Percentiles rank a stretch among this genome's conserved stretches.
Conservation (phyloP, 106 monocot genomes). For the Xerophyta viscosa region DNA sequence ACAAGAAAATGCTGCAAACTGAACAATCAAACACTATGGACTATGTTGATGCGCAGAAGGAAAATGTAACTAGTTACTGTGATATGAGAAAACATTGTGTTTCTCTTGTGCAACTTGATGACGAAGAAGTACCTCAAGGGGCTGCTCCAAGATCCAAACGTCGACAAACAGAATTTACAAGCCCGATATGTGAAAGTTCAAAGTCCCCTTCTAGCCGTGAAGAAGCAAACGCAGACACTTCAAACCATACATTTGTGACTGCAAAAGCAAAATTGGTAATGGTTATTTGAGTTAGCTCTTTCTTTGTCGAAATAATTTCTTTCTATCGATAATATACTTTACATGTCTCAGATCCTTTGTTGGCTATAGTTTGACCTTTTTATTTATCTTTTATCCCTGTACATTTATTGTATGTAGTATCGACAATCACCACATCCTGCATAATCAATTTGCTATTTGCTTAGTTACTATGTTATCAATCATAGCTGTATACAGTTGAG, state of each 20-base stretch:
- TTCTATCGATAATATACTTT: background rate
- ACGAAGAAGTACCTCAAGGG: conserved; percentile 34
- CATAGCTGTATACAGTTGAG: too few species aligned
- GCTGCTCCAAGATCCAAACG: conserved; percentile 42
- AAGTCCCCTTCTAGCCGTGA: conserved; percentile 51
- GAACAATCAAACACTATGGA: conserved; percentile 17
- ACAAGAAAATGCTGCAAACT: conserved; percentile 3
- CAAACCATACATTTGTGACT: conserved; percentile 60
- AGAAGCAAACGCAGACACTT: conserved; percentile 33
- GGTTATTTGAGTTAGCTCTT: background rate
- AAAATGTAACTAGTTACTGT: conserved; percentile 4
- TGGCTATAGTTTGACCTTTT: too few species aligned
- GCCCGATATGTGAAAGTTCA: conserved; percentile 67
- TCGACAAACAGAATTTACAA: conserved; percentile 63
- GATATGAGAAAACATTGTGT: conserved; percentile 3
- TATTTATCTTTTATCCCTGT: too few species aligned
- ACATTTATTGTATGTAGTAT: too few species aligned
- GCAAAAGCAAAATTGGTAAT: conserved; percentile 89
- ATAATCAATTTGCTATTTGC: too few species aligned
- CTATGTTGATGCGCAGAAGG: conserved; percentile 38
- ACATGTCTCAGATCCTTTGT: too few species aligned
- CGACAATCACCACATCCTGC: too few species aligned
- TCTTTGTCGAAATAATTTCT: background rate
- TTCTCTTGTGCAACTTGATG: conserved; percentile 24
- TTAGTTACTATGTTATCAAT: too few species aligned